Percentiles rank a stretch among this genome's conserved stretches.
Evolutionary conservation across 768 basidiomycete species (phyloP).

Genomic region (Boletellus ananas): DNA sequence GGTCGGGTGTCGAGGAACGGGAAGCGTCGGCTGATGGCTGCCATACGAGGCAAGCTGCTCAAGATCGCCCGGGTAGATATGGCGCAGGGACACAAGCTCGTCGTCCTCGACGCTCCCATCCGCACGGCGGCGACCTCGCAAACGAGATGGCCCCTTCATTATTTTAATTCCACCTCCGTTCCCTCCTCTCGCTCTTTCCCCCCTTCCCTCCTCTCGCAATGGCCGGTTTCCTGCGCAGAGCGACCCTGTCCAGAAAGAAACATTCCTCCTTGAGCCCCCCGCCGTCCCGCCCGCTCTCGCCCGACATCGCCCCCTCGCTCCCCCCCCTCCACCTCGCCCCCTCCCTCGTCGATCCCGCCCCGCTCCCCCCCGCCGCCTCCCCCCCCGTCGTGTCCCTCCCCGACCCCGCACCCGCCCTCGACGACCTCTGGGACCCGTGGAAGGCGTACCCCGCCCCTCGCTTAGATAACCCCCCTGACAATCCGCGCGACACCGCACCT

Average conservation of each 20-base stretch:
- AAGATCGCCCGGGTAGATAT: not conserved
- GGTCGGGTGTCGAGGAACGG: too few species aligned
- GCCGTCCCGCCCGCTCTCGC: not conserved
- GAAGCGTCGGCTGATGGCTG: not conserved
- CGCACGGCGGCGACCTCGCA: not conserved
- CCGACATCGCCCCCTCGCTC: constrained; percentile 26
- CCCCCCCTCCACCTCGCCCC: constrained; percentile 43
- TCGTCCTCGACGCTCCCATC: not conserved
- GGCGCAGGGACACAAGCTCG: not conserved
- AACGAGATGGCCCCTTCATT: not conserved
- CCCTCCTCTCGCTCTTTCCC: not conserved
- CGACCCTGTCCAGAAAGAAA: constrained; percentile 22
- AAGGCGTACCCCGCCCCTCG: not conserved
- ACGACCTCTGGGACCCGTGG: constrained; percentile 28
- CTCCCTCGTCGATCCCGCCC: constrained; percentile 29
- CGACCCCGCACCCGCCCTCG: not conserved
- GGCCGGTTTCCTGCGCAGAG: constrained; percentile 56
- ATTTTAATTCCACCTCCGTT: not conserved
- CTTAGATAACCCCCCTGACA: too few species aligned
- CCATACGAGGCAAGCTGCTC: not conserved
- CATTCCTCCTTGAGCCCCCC: too few species aligned
- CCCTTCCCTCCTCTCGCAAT: constrained; percentile 24
- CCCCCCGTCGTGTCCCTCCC: constrained; percentile 19
- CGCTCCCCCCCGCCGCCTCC: not conserved
- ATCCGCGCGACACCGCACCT: too few species aligned